These are phyloP conservation scores for Corymbia citriodora DNA, from an alignment of 441 rosid species.

Conservation along the genomic window DNA sequence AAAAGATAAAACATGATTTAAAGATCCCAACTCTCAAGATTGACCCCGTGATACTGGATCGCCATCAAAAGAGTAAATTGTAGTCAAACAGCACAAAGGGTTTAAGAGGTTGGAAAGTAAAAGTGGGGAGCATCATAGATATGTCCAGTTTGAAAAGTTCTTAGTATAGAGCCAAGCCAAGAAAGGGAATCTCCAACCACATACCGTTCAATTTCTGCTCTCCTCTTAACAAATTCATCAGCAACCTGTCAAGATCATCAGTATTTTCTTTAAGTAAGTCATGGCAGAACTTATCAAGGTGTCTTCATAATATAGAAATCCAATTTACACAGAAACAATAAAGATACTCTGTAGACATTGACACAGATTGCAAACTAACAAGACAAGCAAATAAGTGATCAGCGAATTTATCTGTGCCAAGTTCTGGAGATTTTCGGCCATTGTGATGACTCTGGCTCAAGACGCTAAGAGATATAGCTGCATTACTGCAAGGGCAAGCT, in stretches of 20 bases:
- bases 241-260: slow-evolving; percentile 40
- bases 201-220: slow-evolving; percentile 66
- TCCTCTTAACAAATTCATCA: slow-evolving; percentile 65
- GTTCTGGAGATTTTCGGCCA: not conserved
- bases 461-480: not conserved
- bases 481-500: not conserved
- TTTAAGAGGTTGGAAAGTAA: not conserved
- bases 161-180: not conserved
- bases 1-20: not conserved
- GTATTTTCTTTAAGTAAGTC: not conserved
- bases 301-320: not conserved
- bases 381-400: not conserved
- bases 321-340: not conserved
- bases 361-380: not conserved
- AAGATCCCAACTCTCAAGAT: not conserved
- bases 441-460: not conserved
- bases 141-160: not conserved
- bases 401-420: not conserved
- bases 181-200: slow-evolving; percentile 1
- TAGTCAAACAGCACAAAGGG: not conserved
- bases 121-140: not conserved
- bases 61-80: not conserved
- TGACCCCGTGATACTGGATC: too few relatives aligned
- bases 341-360: not conserved
- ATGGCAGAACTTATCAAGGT: not conserved